Conservation (phyloP, 1,284 basidiomycete species). For the Marasmius tenuissimus region DNA sequence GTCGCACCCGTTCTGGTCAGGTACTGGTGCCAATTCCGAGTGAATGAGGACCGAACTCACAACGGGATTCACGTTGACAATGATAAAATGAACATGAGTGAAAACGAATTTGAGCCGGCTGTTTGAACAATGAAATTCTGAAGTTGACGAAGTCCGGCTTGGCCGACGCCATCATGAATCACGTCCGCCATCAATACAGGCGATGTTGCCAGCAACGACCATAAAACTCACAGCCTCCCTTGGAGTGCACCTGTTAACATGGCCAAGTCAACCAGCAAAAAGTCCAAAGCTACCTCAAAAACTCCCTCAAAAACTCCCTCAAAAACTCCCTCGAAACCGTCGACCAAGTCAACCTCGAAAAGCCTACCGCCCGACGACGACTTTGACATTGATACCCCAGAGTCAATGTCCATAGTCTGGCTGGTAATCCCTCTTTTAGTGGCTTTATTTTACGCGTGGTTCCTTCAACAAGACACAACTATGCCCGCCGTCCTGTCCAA, state of each 20-base stretch:
- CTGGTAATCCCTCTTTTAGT: background rate
- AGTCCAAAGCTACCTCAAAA: too few relatives aligned
- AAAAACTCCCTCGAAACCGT: background rate
- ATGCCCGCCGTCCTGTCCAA: background rate
- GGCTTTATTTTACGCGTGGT: background rate
- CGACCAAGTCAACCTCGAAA: background rate
- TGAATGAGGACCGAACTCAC: too few relatives aligned
- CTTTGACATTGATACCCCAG: background rate
- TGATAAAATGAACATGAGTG: too few relatives aligned
- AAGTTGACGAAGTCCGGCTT: background rate
- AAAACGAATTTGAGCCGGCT: too few relatives aligned
- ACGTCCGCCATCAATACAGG: background rate
- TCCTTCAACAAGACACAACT: background rate
- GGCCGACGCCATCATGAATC: too few relatives aligned
- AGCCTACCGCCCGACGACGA: background rate
- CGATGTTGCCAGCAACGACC: background rate
- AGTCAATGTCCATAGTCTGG: background rate
- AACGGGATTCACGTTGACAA: too few relatives aligned
- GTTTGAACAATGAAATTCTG: too few relatives aligned
- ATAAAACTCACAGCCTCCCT: background rate
- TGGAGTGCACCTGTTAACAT: background rate
- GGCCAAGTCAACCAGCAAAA: background rate
- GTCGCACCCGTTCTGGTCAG: too few relatives aligned
- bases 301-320: background rate
- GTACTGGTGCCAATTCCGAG: too few relatives aligned